Evolutionary conservation across 768 basidiomycete genomes (phyloP), one percentile per base, ranked within the genome.

Genomic region (Sporobolomyces phaffii): DNA sequence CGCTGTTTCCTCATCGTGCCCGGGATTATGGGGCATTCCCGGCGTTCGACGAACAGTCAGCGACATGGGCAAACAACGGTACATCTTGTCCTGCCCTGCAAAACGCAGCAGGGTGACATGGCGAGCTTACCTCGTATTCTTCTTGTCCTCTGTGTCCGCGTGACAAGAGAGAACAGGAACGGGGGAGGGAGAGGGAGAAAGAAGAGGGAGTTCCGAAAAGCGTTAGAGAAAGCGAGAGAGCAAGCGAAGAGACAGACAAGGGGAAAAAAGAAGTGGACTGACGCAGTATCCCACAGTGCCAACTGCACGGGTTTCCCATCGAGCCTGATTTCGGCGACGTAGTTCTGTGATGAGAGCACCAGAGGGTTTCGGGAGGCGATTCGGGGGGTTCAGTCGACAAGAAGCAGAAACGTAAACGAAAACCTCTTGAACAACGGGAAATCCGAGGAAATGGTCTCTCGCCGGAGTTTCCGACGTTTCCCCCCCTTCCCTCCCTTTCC

Each of bases 221-320:
- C 54, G 7, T 3, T 18, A 47, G 15, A 50, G 49, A 26, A 29
- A 24, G n/a, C n/a, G n/a, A n/a, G n/a, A n/a, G n/a, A n/a, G n/a
- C n/a, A n/a, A n/a, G n/a, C n/a, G n/a, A n/a, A n/a, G n/a, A n/a
- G n/a, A n/a, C n/a, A n/a, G n/a, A n/a, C n/a, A n/a, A n/a, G n/a
- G n/a, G n/a, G n/a, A 17, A 44, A 33, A 15, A 26, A 22, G 8
- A 26, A 47, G 26, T 20, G 6, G 15, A 86, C 90, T 79, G 78
- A 96, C 93, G 96, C 96, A 60, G 96, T 98, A 83, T 99, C 96
- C 96, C 96, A 98, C 48, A 98, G 80, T 45, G 96, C 94, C 64
- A 98, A 80, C 78, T 98, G 93, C 22, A 99, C 91, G 41, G 93
- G 90, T 79, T 98, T 98, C 72, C 92, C 92, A 78, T 99, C 96